Evolutionary conservation across 345 rosid genomes (phyloP).

Genomic region (Murraya paniculata): DNA sequence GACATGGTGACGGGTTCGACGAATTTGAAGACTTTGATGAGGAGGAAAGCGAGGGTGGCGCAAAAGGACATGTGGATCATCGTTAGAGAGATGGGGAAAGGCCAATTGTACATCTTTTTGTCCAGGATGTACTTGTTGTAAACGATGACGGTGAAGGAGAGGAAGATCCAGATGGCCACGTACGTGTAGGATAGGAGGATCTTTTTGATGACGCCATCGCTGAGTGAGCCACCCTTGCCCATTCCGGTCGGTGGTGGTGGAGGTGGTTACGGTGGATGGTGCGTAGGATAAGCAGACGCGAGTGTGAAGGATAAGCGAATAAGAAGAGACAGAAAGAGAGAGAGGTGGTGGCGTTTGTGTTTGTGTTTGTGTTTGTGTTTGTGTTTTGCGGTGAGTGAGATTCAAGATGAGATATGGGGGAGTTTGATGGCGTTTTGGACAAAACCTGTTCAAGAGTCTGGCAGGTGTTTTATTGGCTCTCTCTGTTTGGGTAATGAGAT

Average conservation of each 20-base stretch:
- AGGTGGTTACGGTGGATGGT: not conserved
- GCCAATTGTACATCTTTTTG: slow-evolving; percentile 98
- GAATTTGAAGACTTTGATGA: slow-evolving; percentile 84
- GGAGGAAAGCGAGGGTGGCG: slow-evolving; percentile 74
- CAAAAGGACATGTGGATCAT: slow-evolving; percentile 99
- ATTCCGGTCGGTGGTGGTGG: slow-evolving; percentile 21
- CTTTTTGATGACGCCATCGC: slow-evolving; percentile 84
- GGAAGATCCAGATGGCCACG: slow-evolving; percentile 97
- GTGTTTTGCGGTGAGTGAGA: not conserved
- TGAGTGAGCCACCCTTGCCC: slow-evolving; percentile 89
- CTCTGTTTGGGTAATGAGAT: not conserved
- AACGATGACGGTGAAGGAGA: slow-evolving; percentile 94
- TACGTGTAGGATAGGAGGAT: slow-evolving; percentile 91
- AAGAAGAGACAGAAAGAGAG: not conserved
- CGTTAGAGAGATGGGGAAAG: slow-evolving; percentile 92
- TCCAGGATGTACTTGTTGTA: slow-evolving; percentile 99
- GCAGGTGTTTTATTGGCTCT: not conserved
- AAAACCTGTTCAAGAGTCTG: not conserved
- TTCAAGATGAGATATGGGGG: not conserved
- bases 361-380: too few species aligned
- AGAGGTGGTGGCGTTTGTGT: not conserved
- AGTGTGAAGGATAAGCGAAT: not conserved
- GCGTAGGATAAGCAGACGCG: slow-evolving; percentile 11
- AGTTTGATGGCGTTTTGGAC: not conserved
- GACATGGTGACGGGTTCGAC: slow-evolving; percentile 94